phyloP scores from a whole-genome alignment of 805 yeast species.

The Candida glaebosa region DNA sequence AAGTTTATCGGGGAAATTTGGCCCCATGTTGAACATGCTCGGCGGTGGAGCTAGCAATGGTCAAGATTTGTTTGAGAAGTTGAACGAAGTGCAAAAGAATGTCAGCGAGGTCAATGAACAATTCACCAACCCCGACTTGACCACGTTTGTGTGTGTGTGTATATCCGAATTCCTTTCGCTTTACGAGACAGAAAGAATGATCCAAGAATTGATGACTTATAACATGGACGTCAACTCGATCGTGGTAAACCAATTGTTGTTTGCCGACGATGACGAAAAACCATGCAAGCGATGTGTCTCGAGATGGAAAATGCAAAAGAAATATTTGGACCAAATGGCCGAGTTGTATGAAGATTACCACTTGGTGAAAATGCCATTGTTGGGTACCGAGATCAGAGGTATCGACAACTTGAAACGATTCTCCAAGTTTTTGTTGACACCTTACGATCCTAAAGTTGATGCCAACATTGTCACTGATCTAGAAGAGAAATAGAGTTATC shows the following conservation, averaged over 20 bases:
- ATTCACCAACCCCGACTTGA: conserved; percentile 92
- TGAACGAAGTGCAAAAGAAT: conserved; percentile 74
- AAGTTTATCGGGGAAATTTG: conserved; percentile 80
- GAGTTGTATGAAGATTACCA: conserved; percentile 98
- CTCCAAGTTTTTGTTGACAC: conserved; percentile 73
- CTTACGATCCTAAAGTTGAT: conserved; percentile 69
- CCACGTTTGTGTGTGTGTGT: conserved; percentile 95
- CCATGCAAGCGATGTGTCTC: conserved; percentile 86
- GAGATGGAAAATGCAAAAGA: conserved; percentile 93
- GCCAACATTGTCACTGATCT: conserved; percentile 50
- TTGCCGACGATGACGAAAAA: conserved; percentile 73
- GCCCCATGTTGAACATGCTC: conserved; percentile 80
- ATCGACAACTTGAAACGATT: conserved; percentile 78
- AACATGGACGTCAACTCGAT: conserved; percentile 96
- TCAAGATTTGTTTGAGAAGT: conserved; percentile 71
- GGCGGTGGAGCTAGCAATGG: conserved; percentile 68
- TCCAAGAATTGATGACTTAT: conserved; percentile 91
- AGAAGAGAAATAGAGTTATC: conserved; percentile 38
- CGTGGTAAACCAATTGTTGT: conserved; percentile 89
- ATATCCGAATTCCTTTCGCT: conserved; percentile 94
- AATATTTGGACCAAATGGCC: conserved; percentile 90
- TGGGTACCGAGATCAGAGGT: conserved; percentile 95
- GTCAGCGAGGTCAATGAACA: conserved; percentile 90
- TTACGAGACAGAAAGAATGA: conserved; percentile 96
- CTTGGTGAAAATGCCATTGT: conserved; percentile 89